Evolutionary conservation across 257 asterid genomes (phyloP).

Genomic region (Osmanthus fragrans): DNA sequence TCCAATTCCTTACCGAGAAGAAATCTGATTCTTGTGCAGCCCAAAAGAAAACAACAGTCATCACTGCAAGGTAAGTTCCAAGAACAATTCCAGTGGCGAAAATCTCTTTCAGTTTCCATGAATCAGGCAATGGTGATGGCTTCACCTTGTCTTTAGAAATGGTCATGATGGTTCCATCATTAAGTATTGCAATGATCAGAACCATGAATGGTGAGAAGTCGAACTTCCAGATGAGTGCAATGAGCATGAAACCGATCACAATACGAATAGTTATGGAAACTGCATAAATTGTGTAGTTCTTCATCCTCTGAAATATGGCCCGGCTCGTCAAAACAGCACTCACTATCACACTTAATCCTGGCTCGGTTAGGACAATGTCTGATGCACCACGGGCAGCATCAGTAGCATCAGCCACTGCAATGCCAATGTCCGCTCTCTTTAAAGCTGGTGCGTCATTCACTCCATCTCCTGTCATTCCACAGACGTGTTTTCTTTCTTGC

Average conservation of each 20-base stretch:
- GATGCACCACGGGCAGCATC: slow-evolving; percentile 58
- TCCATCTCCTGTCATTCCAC: slow-evolving; percentile 61
- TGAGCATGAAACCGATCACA: slow-evolving; percentile 52
- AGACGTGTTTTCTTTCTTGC: slow-evolving; percentile 50
- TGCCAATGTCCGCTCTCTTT: slow-evolving; percentile 53
- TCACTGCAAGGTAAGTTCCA: slow-evolving; percentile 58
- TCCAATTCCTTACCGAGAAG: slow-evolving; percentile 38
- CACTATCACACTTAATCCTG: slow-evolving; percentile 48
- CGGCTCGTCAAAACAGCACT: slow-evolving; percentile 52
- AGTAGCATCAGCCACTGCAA: slow-evolving; percentile 56
- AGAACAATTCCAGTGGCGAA: slow-evolving; percentile 60
- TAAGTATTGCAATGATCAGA: slow-evolving; percentile 55
- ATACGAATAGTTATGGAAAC: slow-evolving; percentile 56
- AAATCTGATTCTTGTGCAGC: slow-evolving; percentile 42
- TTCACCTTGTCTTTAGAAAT: slow-evolving; percentile 58
- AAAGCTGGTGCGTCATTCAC: slow-evolving; percentile 56
- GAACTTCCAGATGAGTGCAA: slow-evolving; percentile 61
- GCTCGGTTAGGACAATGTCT: slow-evolving; percentile 46
- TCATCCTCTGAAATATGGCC: slow-evolving; percentile 58
- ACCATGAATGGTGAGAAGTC: slow-evolving; percentile 69
- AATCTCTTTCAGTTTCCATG: slow-evolving; percentile 59
- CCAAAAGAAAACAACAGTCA: slow-evolving; percentile 64
- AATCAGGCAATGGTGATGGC: slow-evolving; percentile 64
- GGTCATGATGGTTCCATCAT: slow-evolving; percentile 68
- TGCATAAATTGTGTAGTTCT: slow-evolving; percentile 54